Evolutionary conservation across 1,139 yeast species (phyloP), one percentile per base, ranked within the genome.

Genomic region (Kodamaea ohmeri): DNA sequence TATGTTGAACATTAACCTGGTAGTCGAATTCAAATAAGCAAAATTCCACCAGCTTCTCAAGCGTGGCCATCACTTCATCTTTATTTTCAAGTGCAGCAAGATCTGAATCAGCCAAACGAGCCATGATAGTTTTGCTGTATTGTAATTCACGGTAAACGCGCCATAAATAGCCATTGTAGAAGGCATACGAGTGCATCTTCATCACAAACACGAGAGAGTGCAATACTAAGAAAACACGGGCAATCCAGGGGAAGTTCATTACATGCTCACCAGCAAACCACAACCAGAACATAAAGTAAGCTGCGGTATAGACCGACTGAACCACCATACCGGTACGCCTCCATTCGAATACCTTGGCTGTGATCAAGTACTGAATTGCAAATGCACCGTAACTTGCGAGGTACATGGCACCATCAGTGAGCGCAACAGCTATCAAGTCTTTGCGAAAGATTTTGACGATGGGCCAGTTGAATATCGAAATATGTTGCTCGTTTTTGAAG

Each of bases 141-240:
- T 66, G 50, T 37, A 83, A 63, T 49, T 86, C 95, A n/a, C 67
- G 62, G 21, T 56, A 52, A 22, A 83, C 75, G 18, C 61, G 65
- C 92, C 95, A 87, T 40, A 89, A 65, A 56, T 89, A 87, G 0
- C 97, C 97, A 55, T 89, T 89, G 63, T 81, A 90, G 52, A 83
- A 87, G 1, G 86, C 87, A 55, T 81, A 90, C 2, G 96, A 87
- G 58, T 90, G 97, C 80, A 83, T 83, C 56, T 90, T 90, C 97
- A 90, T 90, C 47, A 90, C 59, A 48, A 89, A 65, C 4, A 90
- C 97, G 38, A 87, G 67, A n/a, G 87, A 78, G 58, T 90, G 97
- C 41, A 90, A 67, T 42, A 86, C 72, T 44, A 90, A 63, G 52
- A 85, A 90, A 29, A 89, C 90, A 52, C 81, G 80, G 4, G 88